Percentiles rank a stretch among this genome's conserved stretches.
Evolutionary conservation across 139 green algal species (phyloP).

Genomic region (Penium margaritaceum): DNA sequence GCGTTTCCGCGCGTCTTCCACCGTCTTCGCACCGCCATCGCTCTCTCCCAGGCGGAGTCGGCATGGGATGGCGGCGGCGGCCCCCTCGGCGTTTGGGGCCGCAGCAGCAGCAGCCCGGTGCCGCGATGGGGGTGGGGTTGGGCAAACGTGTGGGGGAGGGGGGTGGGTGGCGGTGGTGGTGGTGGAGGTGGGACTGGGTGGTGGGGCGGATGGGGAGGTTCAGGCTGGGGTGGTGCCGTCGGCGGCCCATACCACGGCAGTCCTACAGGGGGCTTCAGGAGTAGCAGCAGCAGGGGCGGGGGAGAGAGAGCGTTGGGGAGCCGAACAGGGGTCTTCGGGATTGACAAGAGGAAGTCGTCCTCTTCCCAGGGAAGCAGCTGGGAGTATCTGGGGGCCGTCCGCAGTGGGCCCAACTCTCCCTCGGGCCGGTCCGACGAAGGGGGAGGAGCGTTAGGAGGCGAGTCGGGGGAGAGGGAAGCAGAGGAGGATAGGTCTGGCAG

Average conservation of each 20-base stretch:
- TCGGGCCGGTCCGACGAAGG: not conserved
- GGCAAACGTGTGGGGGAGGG: not conserved
- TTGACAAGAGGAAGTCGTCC: not conserved
- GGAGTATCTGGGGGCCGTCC: not conserved
- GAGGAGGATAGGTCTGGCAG: not conserved
- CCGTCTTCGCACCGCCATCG: not conserved
- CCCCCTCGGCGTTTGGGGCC: too few relatives aligned
- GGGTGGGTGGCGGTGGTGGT: not conserved
- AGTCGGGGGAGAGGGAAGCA: not conserved
- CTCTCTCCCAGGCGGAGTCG: not conserved
- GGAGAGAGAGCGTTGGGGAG: not conserved
- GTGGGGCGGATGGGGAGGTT: not conserved
- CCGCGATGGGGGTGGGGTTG: not conserved
- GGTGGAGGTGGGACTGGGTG: not conserved
- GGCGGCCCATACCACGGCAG: too few relatives aligned
- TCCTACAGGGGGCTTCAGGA: not conserved
- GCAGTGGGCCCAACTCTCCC: not conserved
- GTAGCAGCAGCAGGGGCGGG: not conserved
- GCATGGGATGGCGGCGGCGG: not conserved
- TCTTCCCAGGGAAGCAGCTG: not conserved
- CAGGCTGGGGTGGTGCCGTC: too few relatives aligned
- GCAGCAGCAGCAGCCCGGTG: too few relatives aligned
- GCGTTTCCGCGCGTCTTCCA: not conserved
- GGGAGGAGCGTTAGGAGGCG: not conserved
- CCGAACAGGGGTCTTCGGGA: not conserved